These are phyloP conservation scores for Prunus fruticosa DNA, from an alignment of 306 rosid species.

Conservation along the genomic window DNA sequence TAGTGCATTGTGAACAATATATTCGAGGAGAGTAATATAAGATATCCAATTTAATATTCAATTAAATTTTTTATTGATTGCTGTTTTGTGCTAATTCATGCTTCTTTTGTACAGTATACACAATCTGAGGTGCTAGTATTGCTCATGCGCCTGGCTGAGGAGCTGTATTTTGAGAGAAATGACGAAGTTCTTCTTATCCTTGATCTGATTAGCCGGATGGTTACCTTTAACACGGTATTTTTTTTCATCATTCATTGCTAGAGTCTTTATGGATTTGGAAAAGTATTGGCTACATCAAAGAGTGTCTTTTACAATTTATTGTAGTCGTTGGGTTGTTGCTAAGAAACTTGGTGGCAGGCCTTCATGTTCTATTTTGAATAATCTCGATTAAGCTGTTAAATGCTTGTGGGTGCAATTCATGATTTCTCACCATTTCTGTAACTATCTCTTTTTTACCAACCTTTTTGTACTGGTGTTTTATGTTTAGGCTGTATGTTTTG, in stretches of 20 bases:
- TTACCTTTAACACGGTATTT: slow-evolving; percentile 66
- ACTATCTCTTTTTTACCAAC: neutral
- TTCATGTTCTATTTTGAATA: neutral
- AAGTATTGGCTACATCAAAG: neutral
- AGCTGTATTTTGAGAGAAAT: slow-evolving; percentile 46
- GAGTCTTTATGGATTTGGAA: neutral
- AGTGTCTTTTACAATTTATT: neutral
- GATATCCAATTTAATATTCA: neutral
- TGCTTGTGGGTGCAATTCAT: no score
- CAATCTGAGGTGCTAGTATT: slow-evolving; percentile 71
- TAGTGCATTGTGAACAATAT: neutral
- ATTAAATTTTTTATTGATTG: neutral
- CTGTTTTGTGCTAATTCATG: slow-evolving; percentile 14
- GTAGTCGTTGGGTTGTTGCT: neutral
- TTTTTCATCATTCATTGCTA: neutral
- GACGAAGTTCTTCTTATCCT: slow-evolving; percentile 66
- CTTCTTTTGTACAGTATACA: slow-evolving; percentile 49
- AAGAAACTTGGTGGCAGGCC: neutral
- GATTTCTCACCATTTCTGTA: neutral
- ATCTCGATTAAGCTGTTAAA: no score
- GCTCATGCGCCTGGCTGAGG: slow-evolving; percentile 80
- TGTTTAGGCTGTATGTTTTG: slow-evolving; percentile 71
- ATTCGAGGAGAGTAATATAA: neutral
- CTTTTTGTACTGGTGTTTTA: slow-evolving; percentile 6
- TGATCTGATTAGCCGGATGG: slow-evolving; percentile 81